Evolutionary conservation across 257 asterid genomes (phyloP), one percentile per base, ranked within the genome.

Genomic region (Misopates orontium): DNA sequence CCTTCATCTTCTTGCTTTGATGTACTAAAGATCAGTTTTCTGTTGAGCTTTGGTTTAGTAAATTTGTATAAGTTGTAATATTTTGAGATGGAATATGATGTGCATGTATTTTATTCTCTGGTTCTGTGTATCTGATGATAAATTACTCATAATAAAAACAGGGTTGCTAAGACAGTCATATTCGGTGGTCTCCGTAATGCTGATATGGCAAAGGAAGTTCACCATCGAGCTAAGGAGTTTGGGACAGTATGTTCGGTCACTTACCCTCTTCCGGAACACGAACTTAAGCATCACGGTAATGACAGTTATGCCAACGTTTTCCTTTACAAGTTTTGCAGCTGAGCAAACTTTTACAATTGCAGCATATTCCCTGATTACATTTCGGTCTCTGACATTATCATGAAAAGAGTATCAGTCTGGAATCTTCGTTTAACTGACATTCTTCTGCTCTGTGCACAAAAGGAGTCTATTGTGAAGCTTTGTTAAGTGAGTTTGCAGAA

Each of bases 91-190:
- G 42, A 60, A 31, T 52, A 13, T 52, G 73, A 40, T 24, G 25
- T 52, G 59, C 60, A 17, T 42, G 25, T 56, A 42, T 25, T 64
- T 40, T 13, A 23, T 41, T 28, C n/a, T 52, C 42, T 49, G 40
- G 13, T 65, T 66, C 61, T 72, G 22, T 19, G 14, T 48, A 13
- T 51, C 47, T 74, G 24, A 72, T 55, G 1, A 10, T 65, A 28
- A 69, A 32, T 31, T 51, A 20, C 36, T 56, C 19, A 57, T 73
- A 49, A 58, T 79, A 69, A 70, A 59, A 82, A 80, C 83, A 94
- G 99, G 93, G 91, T 88, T 68, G 95, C 97, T 57, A 90, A 75
- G 87, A 94, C 96, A 0, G 95, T 88, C 67, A 68, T 94, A 78
- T 72, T 94, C 60, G 99, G 99, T 36, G 92, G 95, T 70, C 95